phyloP scores from a whole-genome alignment of 495 filamentous ascomycete species.

The Chaetomium cochliodes region DNA sequence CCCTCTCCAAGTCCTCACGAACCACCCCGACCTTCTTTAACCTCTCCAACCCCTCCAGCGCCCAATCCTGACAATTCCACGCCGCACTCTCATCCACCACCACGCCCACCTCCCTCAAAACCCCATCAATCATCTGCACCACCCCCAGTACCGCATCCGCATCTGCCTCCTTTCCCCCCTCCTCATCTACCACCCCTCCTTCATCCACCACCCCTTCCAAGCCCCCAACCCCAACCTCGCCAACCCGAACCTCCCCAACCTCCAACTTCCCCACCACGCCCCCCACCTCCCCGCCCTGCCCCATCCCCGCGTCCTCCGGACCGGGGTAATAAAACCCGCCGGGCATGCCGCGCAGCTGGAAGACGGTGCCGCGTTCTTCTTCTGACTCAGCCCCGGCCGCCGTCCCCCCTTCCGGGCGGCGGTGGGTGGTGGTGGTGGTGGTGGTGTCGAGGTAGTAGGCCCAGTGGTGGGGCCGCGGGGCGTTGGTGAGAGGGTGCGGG shows the following conservation, averaged over 20 bases:
- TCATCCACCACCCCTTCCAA: too few species aligned
- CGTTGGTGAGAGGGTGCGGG: neutral
- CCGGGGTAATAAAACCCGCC: slow-evolving; percentile 9
- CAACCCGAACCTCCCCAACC: neutral
- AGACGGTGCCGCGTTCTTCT: neutral
- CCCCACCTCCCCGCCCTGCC: neutral
- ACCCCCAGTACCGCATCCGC: neutral
- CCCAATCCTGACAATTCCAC: slow-evolving; percentile 16
- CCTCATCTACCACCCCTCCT: too few species aligned
- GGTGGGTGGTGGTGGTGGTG: too few species aligned
- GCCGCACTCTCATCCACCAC: slow-evolving; percentile 5
- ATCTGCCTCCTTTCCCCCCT: too few species aligned
- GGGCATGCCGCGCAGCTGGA: slow-evolving; percentile 12
- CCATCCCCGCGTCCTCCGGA: neutral
- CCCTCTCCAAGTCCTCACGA: neutral
- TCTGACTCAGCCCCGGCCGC: too few species aligned
- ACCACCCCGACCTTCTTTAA: neutral
- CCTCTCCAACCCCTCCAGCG: neutral
- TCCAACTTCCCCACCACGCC: neutral
- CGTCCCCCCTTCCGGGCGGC: too few species aligned
- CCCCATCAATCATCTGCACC: neutral
- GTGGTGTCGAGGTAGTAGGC: neutral
- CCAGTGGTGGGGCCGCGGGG: neutral
- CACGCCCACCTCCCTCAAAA: neutral
- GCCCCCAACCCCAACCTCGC: neutral